Evolutionary conservation across 2,329 filamentous ascomycete species (phyloP), one percentile per base, ranked within the genome.

Genomic region (Sporothrix curviconia): DNA sequence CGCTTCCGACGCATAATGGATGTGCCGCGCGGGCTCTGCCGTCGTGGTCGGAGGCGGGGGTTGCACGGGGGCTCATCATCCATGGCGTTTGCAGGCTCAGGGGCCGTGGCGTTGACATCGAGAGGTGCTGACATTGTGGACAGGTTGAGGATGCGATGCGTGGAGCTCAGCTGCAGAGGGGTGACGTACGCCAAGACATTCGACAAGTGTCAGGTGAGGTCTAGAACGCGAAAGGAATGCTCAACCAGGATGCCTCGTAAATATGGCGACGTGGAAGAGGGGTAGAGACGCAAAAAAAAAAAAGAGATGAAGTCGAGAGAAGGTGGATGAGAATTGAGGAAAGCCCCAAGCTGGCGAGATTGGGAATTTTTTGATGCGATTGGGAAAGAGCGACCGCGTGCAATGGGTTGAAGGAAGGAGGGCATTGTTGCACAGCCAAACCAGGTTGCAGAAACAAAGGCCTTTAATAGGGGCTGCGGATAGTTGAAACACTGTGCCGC

Each of bases 121-220:
- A 15, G n/a, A 6, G 25, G 28, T 12, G 25, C 30, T 19, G 50
- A 46, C 56, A 58, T 58, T 4, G 25, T 17, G 47, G 39, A 22
- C 7, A 4, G 12, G 30, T 28, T 46, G 11, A 32, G 8, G 22
- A 30, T 30, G 19, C 28, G 39, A 17, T 11, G 22, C 7, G n/a
- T 19, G 15, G 11, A 40, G n/a, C n/a, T n/a, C n/a, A n/a, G n/a
- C n/a, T 19, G 39, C 42, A 9, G 17, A 9, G 19, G 36, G 28
- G 50, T 54, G 56, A 58, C 43, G 50, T 50, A 30, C 19, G 51
- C 50, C 50, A 58, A 55, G 56, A 50, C 56, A 47, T 47, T 6
- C 5, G 28, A 32, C 28, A 32, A 6, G 28, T n/a, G n/a, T n/a
- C n/a, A n/a, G n/a, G n/a, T n/a, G n/a, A n/a, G n/a, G n/a, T n/a